Evolutionary conservation across 257 asterid species (phyloP), one percentile per base, ranked within the genome.

Genomic region (Parsonsia alboflavescens): DNA sequence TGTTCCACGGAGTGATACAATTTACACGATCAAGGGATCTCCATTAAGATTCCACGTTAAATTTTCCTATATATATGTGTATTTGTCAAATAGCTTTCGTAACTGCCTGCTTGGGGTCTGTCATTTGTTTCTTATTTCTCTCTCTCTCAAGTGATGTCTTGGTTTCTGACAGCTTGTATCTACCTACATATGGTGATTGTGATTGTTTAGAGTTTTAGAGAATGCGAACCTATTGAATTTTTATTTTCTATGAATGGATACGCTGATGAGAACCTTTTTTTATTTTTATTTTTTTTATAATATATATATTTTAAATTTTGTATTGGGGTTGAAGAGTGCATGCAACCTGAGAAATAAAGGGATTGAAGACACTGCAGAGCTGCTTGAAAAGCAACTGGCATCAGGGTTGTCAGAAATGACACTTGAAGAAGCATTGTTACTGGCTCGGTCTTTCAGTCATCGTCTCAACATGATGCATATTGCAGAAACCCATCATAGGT

Each of bases 401-500:
- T 75, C 90, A 19, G 97, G 89, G 86, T 72, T 94, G 79, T 92
- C 96, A 4, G 79, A 87, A 71, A 86, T 92, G 99, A 85, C 95
- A 33, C 89, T 94, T 39, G 99, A 94, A 85, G 97, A 94, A 82
- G 97, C 99, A 15, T 73, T 92, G 28, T 71, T 90, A 16, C 94
- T 94, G 62, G 97, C 97, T 53, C 88, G 99, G 5, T 92, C 96
- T 33, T 94, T 94, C 81, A 94, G 96, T 77, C 99, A 94, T 84
- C 89, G 92, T 82, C 90, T 94, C 33, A 94, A 89, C 76, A 85
- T 94, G 80, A 89, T 93, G 83, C 97, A 96, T 70, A 89, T 92
- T 74, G 97, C 97, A 53, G 99, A 94, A 85, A 94, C 97, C 70
- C 97, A 94, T 84, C 99, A 94, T 79, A 86, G 97, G 98, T 94